Percentiles rank a stretch among this genome's conserved stretches.
phyloP scores from a whole-genome alignment of 768 basidiomycete genomes.

The Serendipita sp. region DNA sequence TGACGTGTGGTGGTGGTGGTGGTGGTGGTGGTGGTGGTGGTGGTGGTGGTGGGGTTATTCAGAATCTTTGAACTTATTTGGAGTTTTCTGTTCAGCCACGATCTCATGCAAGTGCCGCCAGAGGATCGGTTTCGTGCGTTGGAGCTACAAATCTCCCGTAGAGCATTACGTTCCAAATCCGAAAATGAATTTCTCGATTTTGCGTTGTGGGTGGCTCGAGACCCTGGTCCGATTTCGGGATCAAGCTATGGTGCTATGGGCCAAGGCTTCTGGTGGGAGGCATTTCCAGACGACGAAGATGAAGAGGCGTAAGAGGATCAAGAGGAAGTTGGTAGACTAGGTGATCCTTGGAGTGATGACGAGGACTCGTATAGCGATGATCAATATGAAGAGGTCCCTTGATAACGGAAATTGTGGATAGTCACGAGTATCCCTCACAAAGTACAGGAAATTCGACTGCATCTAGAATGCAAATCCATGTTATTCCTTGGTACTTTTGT shows the following conservation, averaged over 20 bases:
- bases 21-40: too few relatives aligned
- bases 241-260: background rate
- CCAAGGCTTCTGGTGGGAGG: background rate
- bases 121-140: background rate
- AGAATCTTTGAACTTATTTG: slow-evolving; percentile 1
- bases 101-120: background rate
- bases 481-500: too few relatives aligned
- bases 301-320: background rate
- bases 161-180: background rate
- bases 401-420: too few relatives aligned
- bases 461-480: too few relatives aligned
- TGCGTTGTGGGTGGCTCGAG: background rate
- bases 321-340: background rate
- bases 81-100: background rate
- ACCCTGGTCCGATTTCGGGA: background rate
- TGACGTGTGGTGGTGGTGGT: background rate
- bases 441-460: too few relatives aligned
- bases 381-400: too few relatives aligned
- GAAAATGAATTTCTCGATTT: background rate
- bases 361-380: too few relatives aligned
- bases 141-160: background rate
- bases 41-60: background rate
- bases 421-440: too few relatives aligned
- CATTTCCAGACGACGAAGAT: too few relatives aligned
- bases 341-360: too few relatives aligned